Evolutionary conservation across 2,329 filamentous ascomycete species (phyloP), one percentile per base, ranked within the genome.

Genomic region (Coniochaeta sp.): DNA sequence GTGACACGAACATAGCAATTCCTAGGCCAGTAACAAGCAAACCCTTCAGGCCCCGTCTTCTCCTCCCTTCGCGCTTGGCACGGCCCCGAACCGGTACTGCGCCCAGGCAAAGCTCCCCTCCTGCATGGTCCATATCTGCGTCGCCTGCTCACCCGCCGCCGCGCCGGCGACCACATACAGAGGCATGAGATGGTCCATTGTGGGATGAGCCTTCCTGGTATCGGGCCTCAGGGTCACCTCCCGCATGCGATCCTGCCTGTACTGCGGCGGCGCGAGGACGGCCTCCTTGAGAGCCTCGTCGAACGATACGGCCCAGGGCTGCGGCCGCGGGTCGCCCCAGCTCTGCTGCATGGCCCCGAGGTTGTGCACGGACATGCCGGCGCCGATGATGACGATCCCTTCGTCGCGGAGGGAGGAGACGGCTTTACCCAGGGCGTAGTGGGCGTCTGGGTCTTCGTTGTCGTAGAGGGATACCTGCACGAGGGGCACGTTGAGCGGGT

Each of bases 291-390:
- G 70, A 2, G 84, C 81, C 45, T 82, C 75, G 56, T 92, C 81
- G 59, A 90, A 91, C 49, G 75, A 79, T 30, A 75, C 71, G 1
- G 78, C 68, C 60, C 85, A 85, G 10, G 81, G 77, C 59, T 82
- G 55, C 0, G 79, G 76, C 9, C 58, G 60, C 10, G 71, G 66
- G 45, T 72, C 66, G 7, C 71, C 73, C 57, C 72, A 70, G 13
- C 69, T 65, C 59, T 72, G 70, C 16, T 68, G 68, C 58, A 81
- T 49, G 56, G 87, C 80, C 1, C 79, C 73, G 31, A 87, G 69
- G 58, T 88, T 88, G 59, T 88, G 85, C 20, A 87, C 86, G 0
- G 85, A 84, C 85, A 90, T 89, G 10, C 87, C 87, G 0, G 85
- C 85, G 22, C 79, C 80, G 45, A 91, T 79, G 53, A 91, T 82